Evolutionary conservation across 495 filamentous ascomycete species (phyloP), one percentile per base, ranked within the genome.

Genomic region (Hamigera avellanea): DNA sequence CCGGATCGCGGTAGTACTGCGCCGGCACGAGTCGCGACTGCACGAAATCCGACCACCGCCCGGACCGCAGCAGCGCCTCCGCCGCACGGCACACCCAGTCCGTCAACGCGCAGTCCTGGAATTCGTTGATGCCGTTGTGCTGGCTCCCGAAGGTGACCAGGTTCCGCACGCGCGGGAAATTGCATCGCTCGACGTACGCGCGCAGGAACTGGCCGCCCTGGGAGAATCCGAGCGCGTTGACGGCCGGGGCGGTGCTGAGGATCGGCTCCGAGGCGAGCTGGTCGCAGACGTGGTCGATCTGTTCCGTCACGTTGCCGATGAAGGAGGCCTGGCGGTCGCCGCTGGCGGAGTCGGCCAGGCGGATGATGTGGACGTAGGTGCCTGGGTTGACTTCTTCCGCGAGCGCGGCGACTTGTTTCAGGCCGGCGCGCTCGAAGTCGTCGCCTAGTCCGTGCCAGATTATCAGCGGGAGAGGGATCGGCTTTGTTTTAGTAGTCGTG

Each of bases 161-260:
- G 50, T 74, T 91, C 28, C 73, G 70, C 14, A 96, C 75, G 2
- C 78, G 83, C 2, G 87, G 84, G 31, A 53, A 57, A 57, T 91
- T 93, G 70, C 91, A 98, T 9, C 85, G 74, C 67, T 98, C 80
- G 49, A 93, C 70, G 59, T 88, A 89, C n/a, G 70, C 91, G 41
- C 91, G 82, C 9, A 98, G 74, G 64, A 98, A 95, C 51, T 94
- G 86, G 21, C 91, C 93, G 44, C 91, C 91, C 56, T 98, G 91
- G 17, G 81, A 88, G 67, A 96, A 95, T 4, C 91, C 91, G 14
- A 98, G 56, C 2, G 85, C 93, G 57, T 96, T 89, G 57, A 95
- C 70, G 41, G 81, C 83, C 0, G 80, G 76, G 4, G 84, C 83
- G 10, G 78, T 79, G 29, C 79, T 79, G 13, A 95, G 75, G 57